Base-by-base conservation (phyloP, 257 asterid species). In the Avicennia marina region DNA sequence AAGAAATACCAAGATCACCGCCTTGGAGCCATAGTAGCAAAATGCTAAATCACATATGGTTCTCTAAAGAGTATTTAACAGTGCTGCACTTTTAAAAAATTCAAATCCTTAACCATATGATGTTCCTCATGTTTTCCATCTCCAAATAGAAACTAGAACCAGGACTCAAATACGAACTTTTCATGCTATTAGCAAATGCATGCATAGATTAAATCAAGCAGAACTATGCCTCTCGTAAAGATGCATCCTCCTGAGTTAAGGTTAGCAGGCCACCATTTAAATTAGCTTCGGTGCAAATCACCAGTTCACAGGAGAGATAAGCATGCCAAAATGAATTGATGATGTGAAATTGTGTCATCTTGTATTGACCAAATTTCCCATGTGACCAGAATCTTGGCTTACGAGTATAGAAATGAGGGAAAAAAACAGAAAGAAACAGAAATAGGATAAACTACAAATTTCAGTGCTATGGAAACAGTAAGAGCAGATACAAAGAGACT, bases 401-500 rank as follows among this genome's bases (percentile, higher is more conserved):
- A 41, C 32, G 51, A 0, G 27, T 6, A 47, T n/a, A 22, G 22
- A 11, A 24, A 53, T 17, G 22, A 60, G 43, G 11, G 6, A 34
- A 33, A 12, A 1, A 40, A 29, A 38, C 44, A 46, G 24, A 40
- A 60, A 34, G 55, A 13, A 31, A 38, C 33, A 33, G 3, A 18
- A 50, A 63, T 27, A 11, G 19, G 12, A 26, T 12, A 41, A 41
- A 62, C 17, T 7, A 60, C 19, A 50, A 31, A 29, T n/a, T 24
- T 68, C 61, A n/a, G 53, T 38, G 55, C 32, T 10, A 45, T 11
- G 27, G 34, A 60, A 68, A 39, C 41, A 4, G 43, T 45, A 29
- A 52, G 41, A 27, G 26, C 40, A 62, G 15, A 46, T 25, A 56
- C 42, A 60, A n/a, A 18, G 42, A 45, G 59, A 66, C 66, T 66